phyloP scores from a whole-genome alignment of 306 rosid genomes.

The Cucumis melo region DNA sequence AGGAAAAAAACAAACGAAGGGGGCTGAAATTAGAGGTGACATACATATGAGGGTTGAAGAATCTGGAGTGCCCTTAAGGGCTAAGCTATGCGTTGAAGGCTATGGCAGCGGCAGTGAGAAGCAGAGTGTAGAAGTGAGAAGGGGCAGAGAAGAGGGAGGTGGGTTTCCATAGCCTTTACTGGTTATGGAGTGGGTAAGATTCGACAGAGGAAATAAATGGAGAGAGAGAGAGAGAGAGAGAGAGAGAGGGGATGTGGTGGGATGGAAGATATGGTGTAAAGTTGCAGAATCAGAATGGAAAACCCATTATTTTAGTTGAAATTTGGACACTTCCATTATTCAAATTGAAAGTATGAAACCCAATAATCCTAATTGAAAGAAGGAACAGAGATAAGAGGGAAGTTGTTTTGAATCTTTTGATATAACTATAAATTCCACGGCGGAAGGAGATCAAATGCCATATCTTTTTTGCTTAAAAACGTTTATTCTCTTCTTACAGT shows the following conservation, averaged over 20 bases:
- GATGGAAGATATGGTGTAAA: conserved; percentile 18
- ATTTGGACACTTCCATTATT: conserved; percentile 14
- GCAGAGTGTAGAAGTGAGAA: conserved; percentile 7
- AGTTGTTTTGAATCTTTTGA: neutral
- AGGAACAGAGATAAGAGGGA: conserved; percentile 8
- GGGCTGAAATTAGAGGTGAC: neutral
- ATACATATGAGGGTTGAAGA: neutral
- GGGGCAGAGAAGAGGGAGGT: conserved; percentile 3
- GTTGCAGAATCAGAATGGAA: conserved; percentile 16
- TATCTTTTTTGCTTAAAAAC: neutral
- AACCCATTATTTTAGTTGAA: conserved; percentile 14
- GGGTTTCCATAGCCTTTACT: conserved; percentile 22
- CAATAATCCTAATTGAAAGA: neutral
- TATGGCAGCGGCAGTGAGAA: neutral
- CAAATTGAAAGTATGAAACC: neutral
- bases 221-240: conserved; percentile 9
- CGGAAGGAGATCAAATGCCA: neutral
- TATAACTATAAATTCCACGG: conserved; percentile 13
- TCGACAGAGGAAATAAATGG: conserved; percentile 20
- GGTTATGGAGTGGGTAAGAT: conserved; percentile 19
- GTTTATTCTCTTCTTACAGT: conserved; percentile 23
- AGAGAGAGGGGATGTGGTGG: conserved; percentile 1
- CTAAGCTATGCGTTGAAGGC: conserved; percentile 4
- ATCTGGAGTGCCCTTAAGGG: neutral
- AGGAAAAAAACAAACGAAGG: neutral